phyloP scores from a whole-genome alignment of 176 grass and related monocot species.

The Aegilops speltoides region DNA sequence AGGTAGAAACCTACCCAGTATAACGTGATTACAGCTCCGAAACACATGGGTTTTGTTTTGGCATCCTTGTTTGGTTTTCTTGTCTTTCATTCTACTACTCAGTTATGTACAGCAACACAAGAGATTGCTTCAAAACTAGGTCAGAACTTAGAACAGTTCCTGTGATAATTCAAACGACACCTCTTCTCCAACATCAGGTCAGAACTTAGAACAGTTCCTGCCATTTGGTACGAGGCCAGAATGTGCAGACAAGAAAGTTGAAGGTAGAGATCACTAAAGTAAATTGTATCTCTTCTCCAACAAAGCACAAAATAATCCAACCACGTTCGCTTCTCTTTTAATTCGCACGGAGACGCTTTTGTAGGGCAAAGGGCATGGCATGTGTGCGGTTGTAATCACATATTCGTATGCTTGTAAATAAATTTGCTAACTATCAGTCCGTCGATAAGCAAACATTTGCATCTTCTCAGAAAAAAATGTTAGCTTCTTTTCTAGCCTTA shows the following conservation, averaged over 20 bases:
- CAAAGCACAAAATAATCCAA: background rate
- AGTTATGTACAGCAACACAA: background rate
- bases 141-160: background rate
- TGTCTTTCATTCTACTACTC: background rate
- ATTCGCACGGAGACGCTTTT: background rate
- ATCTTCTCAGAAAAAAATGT: background rate
- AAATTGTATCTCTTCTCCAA: background rate
- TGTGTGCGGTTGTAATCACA: background rate
- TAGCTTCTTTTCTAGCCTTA: background rate
- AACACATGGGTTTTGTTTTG: background rate
- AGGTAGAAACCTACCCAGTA: background rate
- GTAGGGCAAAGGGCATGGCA: background rate
- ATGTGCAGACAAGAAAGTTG: constrained; percentile 24
- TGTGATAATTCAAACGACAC: background rate
- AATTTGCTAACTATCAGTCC: too few species aligned
- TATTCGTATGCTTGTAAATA: too few species aligned
- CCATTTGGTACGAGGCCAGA: background rate
- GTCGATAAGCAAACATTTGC: background rate
- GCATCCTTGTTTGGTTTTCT: background rate
- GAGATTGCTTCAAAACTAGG: background rate
- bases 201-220: background rate
- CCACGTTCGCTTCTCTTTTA: background rate
- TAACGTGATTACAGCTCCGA: background rate
- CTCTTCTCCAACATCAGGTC: background rate
- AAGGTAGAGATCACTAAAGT: background rate